phyloP scores from a whole-genome alignment of 108 stramenopile genomes.

The Cyclotella baltica region DNA sequence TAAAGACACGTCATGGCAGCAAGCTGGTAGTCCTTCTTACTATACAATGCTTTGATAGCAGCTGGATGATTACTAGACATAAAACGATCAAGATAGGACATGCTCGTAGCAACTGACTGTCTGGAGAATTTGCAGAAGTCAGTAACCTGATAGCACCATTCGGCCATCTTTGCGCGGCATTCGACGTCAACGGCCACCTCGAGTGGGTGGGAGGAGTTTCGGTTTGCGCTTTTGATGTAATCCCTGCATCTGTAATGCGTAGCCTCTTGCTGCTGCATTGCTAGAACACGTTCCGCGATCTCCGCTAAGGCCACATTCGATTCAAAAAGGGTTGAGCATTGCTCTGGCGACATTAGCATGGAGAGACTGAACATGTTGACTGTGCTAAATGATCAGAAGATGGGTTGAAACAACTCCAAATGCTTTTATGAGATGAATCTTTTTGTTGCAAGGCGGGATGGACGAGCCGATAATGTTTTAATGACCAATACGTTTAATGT shows the following conservation, averaged over 20 bases:
- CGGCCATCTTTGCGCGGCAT: slow-evolving; percentile 76
- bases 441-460: no score
- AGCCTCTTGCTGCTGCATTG: slow-evolving; percentile 16
- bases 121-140: slow-evolving; percentile 69
- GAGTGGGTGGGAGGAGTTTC: neutral
- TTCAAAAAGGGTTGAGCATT: slow-evolving; percentile 1
- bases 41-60: slow-evolving; percentile 56
- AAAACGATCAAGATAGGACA: slow-evolving; percentile 83
- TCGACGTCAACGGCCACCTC: slow-evolving; percentile 37
- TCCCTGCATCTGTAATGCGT: slow-evolving; percentile 17
- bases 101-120: slow-evolving; percentile 74
- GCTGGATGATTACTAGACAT: slow-evolving; percentile 41
- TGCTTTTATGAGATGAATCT: neutral
- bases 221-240: slow-evolving; percentile 16
- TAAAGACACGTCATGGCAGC: slow-evolving; percentile 85
- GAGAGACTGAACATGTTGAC: neutral
- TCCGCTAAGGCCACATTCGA: neutral
- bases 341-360: slow-evolving; percentile 2
- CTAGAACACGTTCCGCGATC: slow-evolving; percentile 1
- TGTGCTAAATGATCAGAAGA: neutral
- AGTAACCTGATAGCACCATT: slow-evolving; percentile 72
- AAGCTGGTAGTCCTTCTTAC: slow-evolving; percentile 79
- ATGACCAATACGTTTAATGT: no score
- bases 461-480: no score
- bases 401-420: neutral